Conservation (phyloP, 108 stramenopile genomes). For the Bacterosira constricta region DNA sequence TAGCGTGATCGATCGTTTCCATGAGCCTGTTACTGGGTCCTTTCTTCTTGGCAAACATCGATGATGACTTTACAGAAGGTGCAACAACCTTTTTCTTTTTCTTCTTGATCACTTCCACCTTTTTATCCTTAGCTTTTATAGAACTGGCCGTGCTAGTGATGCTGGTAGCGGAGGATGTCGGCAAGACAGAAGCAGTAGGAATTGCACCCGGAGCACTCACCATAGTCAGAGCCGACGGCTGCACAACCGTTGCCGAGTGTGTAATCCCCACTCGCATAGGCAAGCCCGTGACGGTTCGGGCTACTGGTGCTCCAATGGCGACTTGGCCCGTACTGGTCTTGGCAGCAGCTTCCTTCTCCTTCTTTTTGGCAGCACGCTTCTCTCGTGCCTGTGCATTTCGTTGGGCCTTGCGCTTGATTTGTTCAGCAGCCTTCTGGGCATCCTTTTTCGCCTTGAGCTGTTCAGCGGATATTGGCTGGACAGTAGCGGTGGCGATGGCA, state of each 20-base stretch:
- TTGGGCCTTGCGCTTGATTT: conserved; percentile 13
- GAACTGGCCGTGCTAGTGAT: background rate
- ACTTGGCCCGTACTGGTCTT: background rate
- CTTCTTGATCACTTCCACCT: background rate
- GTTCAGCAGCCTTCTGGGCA: background rate
- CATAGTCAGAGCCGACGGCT: background rate
- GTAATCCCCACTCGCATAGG: too few species aligned
- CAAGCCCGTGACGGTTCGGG: too few species aligned
- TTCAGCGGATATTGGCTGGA: background rate
- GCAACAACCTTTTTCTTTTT: conserved; percentile 11
- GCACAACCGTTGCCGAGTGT: conserved; percentile 11
- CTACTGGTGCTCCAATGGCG: background rate
- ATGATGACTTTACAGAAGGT: conserved; percentile 12
- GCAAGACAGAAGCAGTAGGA: background rate
- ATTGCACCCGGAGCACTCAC: background rate
- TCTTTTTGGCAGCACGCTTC: conserved; percentile 37
- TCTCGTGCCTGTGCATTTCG: conserved; percentile 20
- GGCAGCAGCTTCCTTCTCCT: conserved; percentile 29
- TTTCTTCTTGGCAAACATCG: conserved; percentile 6
- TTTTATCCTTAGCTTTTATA: conserved; percentile 21
- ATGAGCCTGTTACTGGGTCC: conserved; percentile 57
- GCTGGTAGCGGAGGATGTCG: conserved; percentile 3
- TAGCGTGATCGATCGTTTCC: conserved; percentile 79
- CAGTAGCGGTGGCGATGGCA: background rate
- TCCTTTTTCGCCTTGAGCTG: background rate